Base-by-base conservation (phyloP, 495 filamentous ascomycete species). In the Cenococcum geophilum region DNA sequence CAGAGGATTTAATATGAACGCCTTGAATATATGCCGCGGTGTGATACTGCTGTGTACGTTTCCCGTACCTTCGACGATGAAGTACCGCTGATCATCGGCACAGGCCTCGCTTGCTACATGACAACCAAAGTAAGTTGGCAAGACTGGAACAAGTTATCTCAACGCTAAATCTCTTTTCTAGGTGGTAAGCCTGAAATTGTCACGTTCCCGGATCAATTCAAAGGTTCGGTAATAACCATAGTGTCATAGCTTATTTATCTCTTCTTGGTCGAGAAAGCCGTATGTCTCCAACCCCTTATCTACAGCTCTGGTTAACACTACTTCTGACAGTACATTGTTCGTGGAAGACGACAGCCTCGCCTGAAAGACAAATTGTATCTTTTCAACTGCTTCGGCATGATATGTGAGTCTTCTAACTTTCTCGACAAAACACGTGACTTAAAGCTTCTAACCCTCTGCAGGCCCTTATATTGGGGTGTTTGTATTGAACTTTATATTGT, bases 231-330 rank as follows among this genome's bases (percentile, higher is more conserved):
- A 14, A 4, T 45, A 45, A 45, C 18, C 3, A 45, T 45, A 14
- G 36, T 8, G 11, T 45, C 11, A 45, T 18, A 45, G 40, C 40
- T 81, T 35, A 78, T 82, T 32, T 83, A 83, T 68, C 61, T 76
- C 37, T 81, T 81, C 57, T 64, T 80, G n/a, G 78, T 79, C 0
- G 80, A 82, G 66, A 80, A 80, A 68, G 77, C 74, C 36, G 80
- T 82, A 73, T 45, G 40, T 45, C 14, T 18, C 4, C 16, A 0
- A 45, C 9, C 18, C 16, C 10, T 12, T 25, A 5, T 11, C 22
- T 32, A 27, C 16, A 49, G 53, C 50, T 49, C 21, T 9, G 55
- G 21, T 32, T 11, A 36, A 5, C 5, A 34, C 0, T 10, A 21
- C 0, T 55, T 66, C 42, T 66, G 57, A 1, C 35, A 83, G 79